These are phyloP conservation scores for Salix exigua DNA, from an alignment of 345 rosid genomes.

Conservation along the genomic window DNA sequence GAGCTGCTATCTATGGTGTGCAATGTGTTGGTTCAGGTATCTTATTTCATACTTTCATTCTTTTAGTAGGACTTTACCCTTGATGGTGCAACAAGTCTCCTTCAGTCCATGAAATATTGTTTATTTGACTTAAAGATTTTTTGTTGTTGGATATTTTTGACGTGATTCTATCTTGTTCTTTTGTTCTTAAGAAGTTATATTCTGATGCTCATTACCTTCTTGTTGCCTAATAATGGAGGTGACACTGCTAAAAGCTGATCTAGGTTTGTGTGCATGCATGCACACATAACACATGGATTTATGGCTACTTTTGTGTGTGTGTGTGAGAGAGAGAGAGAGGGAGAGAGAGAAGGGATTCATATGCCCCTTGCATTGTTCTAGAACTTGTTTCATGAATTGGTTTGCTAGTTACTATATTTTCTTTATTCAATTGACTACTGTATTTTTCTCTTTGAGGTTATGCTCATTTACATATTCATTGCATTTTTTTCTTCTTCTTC, in stretches of 20 bases:
- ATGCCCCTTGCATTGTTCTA: not conserved
- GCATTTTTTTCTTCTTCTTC: not conserved
- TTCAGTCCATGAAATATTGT: not conserved
- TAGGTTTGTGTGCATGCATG: not conserved
- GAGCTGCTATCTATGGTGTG: conserved; percentile 73
- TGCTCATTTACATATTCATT: not conserved
- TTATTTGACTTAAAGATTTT: too few species aligned
- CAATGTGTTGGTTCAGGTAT: conserved; percentile 87
- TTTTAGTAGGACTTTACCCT: not conserved
- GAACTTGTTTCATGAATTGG: not conserved
- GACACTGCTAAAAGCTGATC: not conserved
- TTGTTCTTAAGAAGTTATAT: too few species aligned
- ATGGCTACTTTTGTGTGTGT: too few species aligned
- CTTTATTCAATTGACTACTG: not conserved
- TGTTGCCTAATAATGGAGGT: too few species aligned
- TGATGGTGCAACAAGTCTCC: not conserved
- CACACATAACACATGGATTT: not conserved
- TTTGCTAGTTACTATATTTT: not conserved
- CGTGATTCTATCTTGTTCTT: too few species aligned
- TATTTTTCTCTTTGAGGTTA: not conserved
- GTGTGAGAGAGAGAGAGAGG: too few species aligned
- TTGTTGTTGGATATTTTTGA: too few species aligned
- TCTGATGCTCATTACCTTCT: too few species aligned
- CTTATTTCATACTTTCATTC: not conserved
- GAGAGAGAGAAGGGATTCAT: not conserved